Evolutionary conservation across 305 asterid genomes (phyloP), one percentile per base, ranked within the genome.

Genomic region (Fraxinus platypoda): DNA sequence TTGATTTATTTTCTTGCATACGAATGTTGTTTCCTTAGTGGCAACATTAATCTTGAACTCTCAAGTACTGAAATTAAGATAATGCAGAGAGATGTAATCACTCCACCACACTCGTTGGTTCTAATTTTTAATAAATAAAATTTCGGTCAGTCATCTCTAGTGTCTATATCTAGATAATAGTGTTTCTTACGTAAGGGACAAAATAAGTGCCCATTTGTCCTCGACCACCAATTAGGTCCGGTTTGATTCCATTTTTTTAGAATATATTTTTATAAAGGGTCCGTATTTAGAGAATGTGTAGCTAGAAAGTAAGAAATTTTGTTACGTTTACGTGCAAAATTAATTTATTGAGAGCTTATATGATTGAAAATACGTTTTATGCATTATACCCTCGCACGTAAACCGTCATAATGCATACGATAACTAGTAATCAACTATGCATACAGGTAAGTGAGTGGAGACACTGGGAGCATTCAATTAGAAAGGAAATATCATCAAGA

Each of bases 401-500:
- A 52, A 46, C 19, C 59, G 7, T 52, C 5, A 5, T 1, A 17
- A 52, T 52, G 62, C 62, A 52, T 17, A 1, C 23, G 17, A 52
- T 52, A 52, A 52, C 62, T 52, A 52, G 23, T 17, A 19, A 52
- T 17, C 23, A 52, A 52, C 64, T 52, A 26, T 28, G 35, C 33
- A 66, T 83, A 54, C 81, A 93, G 97, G 91, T 91, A 31, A 85
- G 88, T 0, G 87, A 89, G 86, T 96, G 99, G 99, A 86, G 88
- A 43, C 90, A 87, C 33, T 96, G 98, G 98, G 99, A 96, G 89
- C 85, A 37, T 37, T 84, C 92, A 25, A 88, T 90, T 74, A 87
- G 57, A 84, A 82, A 38, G 26, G 91, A 89, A 64, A 17, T 64
- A 8, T 23, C 59, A 68, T 37, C 83, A 54, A 59, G 49, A 83